Evolutionary conservation across 2,329 filamentous ascomycete genomes (phyloP), one percentile per base, ranked within the genome.

Genomic region (Lachnellula cervina): DNA sequence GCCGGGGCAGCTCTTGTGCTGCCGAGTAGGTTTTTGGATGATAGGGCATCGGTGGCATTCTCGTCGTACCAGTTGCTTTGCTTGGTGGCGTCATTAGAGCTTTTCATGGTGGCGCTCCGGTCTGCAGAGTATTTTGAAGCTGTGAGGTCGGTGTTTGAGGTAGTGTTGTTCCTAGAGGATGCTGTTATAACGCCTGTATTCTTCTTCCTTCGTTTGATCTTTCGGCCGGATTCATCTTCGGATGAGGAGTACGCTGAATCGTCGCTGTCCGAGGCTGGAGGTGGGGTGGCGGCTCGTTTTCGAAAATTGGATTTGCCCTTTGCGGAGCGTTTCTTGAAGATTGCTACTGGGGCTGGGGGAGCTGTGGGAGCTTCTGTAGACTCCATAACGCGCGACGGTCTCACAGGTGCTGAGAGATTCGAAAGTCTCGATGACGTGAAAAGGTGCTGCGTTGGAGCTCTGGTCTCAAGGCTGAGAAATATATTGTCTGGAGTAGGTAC

Each of bases 11-110:
- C 60, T 35, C 80, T 75, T 21, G 82, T 82, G 35, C 76, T 83
- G 9, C 82, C 84, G 17, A 86, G 74, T 0, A 87, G 76, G 53
- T 78, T 84, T 68, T 84, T 80, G 38, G 54, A 54, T 2, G 68
- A 69, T 8, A 71, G 52, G 1, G 65, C 67, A 55, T 65, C 66
- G 42, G 57, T 73, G 23, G 77, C 74, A n/a, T 80, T 78, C 57
- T 93, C 89, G 58, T 96, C 91, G 72, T 88, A 94, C 92, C 91
- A 97, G 70, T 96, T 89, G 54, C 82, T 87, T 44, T 86, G 81
- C 67, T 95, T 96, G 1, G 93, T 97, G 19, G 94, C 93, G 70
- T 97, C 92, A 70, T 93, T 93, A 65, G 81, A 82, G 60, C 78
- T 79, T 64, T 83, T 77, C 64, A 90, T 83, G 61, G 79, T 77